Percentiles rank a stretch among this genome's conserved stretches.
Conservation (phyloP, 345 rosid genomes). For the Xanthoceras sorbifolium region DNA sequence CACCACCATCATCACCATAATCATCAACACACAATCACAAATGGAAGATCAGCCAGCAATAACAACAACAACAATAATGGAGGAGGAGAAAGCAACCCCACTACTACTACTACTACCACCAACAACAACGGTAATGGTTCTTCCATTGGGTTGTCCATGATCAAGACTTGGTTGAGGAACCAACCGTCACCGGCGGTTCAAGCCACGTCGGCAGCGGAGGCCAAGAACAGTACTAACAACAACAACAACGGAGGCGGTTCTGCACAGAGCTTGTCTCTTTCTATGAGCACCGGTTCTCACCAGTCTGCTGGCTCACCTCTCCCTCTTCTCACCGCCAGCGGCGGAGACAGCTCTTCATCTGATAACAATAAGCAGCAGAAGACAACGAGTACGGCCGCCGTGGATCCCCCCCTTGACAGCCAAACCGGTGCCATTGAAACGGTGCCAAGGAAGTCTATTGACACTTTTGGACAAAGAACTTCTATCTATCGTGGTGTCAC, state of each 20-base stretch:
- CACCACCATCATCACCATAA: neutral
- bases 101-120: neutral
- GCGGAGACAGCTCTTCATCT: constrained; percentile 35
- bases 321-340: constrained; percentile 27
- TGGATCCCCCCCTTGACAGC: constrained; percentile 15
- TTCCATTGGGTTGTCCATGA: constrained; percentile 74
- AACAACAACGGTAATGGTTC: constrained; percentile 22
- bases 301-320: constrained; percentile 40
- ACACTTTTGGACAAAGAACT: constrained; percentile 89
- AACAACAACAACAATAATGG: neutral
- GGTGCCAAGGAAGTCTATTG: constrained; percentile 64
- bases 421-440: constrained; percentile 37
- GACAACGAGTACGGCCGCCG: constrained; percentile 3
- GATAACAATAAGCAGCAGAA: constrained; percentile 39
- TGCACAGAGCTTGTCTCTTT: constrained; percentile 63
- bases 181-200: constrained; percentile 46
- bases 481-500: constrained; percentile 96
- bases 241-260: constrained; percentile 21
- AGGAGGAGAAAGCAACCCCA: constrained; percentile 23
- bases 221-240: constrained; percentile 3
- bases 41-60: constrained; percentile 17
- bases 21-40: neutral
- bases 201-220: constrained; percentile 10
- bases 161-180: constrained; percentile 79
- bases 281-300: constrained; percentile 57